phyloP scores from a whole-genome alignment of 257 asterid genomes.

The Fraxinus anomala region DNA sequence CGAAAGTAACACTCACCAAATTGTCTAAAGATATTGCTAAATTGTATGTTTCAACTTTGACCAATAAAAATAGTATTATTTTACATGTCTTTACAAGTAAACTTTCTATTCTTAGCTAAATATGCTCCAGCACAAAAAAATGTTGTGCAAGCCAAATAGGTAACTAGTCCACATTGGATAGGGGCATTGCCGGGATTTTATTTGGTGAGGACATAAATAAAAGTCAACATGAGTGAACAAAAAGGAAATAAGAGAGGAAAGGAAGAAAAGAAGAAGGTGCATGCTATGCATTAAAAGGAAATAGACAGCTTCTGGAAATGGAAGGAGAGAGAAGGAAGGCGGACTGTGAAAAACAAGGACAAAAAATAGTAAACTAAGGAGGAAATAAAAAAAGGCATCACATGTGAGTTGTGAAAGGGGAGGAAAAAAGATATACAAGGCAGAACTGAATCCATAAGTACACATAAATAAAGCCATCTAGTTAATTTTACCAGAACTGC shows the following conservation, averaged over 20 bases:
- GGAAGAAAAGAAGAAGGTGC: not conserved
- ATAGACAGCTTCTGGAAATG: not conserved
- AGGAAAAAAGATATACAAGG: not conserved
- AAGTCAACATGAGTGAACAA: not conserved
- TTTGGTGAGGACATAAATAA: not conserved
- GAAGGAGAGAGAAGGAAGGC: not conserved
- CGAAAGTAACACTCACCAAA: not conserved
- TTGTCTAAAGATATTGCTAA: not conserved
- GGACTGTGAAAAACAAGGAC: not conserved
- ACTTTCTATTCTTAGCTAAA: not conserved
- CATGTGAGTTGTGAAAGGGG: not conserved
- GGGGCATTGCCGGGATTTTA: not conserved
- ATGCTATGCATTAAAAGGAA: not conserved
- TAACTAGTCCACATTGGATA: not conserved
- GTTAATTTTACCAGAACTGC: not conserved
- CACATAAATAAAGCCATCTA: not conserved
- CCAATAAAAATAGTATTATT: not conserved
- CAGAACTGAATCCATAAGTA: not conserved
- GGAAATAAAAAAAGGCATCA: not conserved
- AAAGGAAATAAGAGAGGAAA: not conserved
- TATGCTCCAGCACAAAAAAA: not conserved
- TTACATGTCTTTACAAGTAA: not conserved
- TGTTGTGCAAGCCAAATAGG: not conserved
- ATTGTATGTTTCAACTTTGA: not conserved
- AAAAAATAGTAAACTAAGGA: not conserved